Evolutionary conservation across 345 rosid species (phyloP).

Genomic region (Populus euphratica): DNA sequence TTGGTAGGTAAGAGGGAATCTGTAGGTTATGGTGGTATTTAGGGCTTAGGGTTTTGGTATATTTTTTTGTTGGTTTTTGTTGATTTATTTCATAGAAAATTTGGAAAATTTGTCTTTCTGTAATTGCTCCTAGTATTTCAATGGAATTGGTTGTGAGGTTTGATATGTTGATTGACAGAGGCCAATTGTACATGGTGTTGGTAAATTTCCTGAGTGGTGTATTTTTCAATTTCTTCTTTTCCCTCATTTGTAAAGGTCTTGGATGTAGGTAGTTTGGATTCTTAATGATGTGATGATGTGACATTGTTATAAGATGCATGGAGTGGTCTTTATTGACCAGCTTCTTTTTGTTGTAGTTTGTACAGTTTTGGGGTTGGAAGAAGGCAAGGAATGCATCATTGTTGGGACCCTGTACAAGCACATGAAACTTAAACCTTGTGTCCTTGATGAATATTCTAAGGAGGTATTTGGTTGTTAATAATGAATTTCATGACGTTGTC

Average conservation of each 20-base stretch:
- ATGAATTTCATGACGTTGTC: background rate
- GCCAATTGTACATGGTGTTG: background rate
- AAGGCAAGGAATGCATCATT: slow-evolving; percentile 80
- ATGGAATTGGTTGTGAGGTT: background rate
- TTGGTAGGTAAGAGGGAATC: background rate
- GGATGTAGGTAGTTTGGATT: background rate
- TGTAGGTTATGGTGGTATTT: background rate
- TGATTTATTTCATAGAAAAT: background rate
- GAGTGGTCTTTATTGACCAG: background rate
- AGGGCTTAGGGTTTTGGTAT: background rate
- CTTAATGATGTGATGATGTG: background rate
- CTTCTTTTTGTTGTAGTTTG: slow-evolving; percentile 50
- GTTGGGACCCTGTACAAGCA: slow-evolving; percentile 93
- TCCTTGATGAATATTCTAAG: slow-evolving; percentile 93
- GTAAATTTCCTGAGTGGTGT: background rate
- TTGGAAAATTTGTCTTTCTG: background rate
- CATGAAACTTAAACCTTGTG: slow-evolving; percentile 91
- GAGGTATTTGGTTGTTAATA: slow-evolving; percentile 41
- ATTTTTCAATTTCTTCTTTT: background rate
- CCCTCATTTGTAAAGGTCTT: background rate
- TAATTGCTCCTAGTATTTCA: background rate
- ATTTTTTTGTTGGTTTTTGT: background rate
- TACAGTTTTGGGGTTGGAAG: slow-evolving; percentile 69
- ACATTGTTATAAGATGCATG: slow-evolving; percentile 10
- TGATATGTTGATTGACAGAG: background rate